Base-by-base conservation (phyloP, 495 filamentous ascomycete species). In the Tuber borchii region DNA sequence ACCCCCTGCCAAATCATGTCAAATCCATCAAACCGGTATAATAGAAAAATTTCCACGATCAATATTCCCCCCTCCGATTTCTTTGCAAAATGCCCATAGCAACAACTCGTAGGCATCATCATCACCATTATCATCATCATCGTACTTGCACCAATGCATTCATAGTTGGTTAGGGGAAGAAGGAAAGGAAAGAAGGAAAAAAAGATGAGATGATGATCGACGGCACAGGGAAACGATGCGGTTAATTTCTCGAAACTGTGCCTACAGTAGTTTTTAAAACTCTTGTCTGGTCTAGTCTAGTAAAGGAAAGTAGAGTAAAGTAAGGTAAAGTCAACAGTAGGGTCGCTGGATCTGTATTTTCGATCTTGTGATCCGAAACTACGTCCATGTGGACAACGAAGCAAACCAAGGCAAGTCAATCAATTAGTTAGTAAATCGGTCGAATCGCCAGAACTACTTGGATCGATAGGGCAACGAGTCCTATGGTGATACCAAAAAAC, bases 151-250 rank as follows among this genome's bases (percentile, higher is more conserved):
- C n/a, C 56, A 65, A 65, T 16, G 26, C 56, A 16, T 14, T 65
- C 56, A 12, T 17, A 17, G 26, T 31, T 31, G 12, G 16, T 4
- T 65, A 9, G 56, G n/a, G 45, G 17, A 46, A 16, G 45, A 19
- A 46, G 45, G 14, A 19, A 46, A 6, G 17, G 4, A 6, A 46
- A 19, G 42, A 43, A 43, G 42, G 42, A 43, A 46, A 46, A 46
- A 46, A 65, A 31, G 56, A 65, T 65, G 56, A 65, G 56, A 65
- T 65, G 56, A 65, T 65, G 56, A 65, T 65, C 56, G 31, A 65
- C 56, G 26, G 56, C 56, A 31, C 56, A 2, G 56, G 56, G 26
- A 65, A 65, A 65, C 56, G 56, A 65, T 65, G 56, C 56, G 56
- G 56, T 65, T 65, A 65, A 65, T 65, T 31, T 65, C 56, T 65